Conservation (phyloP, 768 basidiomycete species). For the Tricholoma matsutake region DNA sequence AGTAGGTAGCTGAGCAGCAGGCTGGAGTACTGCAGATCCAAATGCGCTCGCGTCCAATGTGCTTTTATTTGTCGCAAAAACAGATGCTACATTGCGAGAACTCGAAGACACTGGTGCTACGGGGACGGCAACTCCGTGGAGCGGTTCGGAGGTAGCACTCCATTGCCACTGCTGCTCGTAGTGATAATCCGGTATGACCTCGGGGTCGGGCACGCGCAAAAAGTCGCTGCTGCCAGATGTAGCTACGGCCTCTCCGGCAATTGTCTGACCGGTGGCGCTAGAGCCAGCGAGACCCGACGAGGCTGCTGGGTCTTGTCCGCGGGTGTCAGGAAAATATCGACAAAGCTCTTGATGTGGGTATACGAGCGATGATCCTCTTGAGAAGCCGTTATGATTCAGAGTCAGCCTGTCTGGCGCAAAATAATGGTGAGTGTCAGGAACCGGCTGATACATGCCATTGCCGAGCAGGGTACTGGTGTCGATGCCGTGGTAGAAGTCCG, state of each 20-base stretch:
- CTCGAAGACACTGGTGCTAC: not conserved
- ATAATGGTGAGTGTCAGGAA: slow-evolving; percentile 23
- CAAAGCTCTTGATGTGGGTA: slow-evolving; percentile 42
- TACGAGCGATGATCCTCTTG: slow-evolving; percentile 46
- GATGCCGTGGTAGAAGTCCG: slow-evolving; percentile 26
- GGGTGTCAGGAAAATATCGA: slow-evolving; percentile 36
- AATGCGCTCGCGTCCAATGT: slow-evolving; percentile 8
- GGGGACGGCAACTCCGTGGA: slow-evolving; percentile 29
- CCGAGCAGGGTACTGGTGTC: slow-evolving; percentile 11
- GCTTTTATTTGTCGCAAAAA: slow-evolving; percentile 28
- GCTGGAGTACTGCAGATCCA: slow-evolving; percentile 28
- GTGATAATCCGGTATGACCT: slow-evolving; percentile 37
- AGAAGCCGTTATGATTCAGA: slow-evolving; percentile 42
- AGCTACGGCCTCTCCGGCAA: slow-evolving; percentile 33
- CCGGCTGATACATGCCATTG: slow-evolving; percentile 5
- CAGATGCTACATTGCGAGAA: not conserved
- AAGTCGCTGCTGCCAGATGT: slow-evolving; percentile 17
- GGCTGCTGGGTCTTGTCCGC: slow-evolving; percentile 32
- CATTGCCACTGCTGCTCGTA: slow-evolving; percentile 28
- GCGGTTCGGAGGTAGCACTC: slow-evolving; percentile 18
- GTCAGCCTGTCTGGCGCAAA: slow-evolving; percentile 27
- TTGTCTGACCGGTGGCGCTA: slow-evolving; percentile 44
- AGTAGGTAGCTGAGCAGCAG: slow-evolving; percentile 41
- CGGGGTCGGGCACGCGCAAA: slow-evolving; percentile 28
- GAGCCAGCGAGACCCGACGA: slow-evolving; percentile 30